Conservation (phyloP, 345 rosid species). For the Brassica incana region DNA sequence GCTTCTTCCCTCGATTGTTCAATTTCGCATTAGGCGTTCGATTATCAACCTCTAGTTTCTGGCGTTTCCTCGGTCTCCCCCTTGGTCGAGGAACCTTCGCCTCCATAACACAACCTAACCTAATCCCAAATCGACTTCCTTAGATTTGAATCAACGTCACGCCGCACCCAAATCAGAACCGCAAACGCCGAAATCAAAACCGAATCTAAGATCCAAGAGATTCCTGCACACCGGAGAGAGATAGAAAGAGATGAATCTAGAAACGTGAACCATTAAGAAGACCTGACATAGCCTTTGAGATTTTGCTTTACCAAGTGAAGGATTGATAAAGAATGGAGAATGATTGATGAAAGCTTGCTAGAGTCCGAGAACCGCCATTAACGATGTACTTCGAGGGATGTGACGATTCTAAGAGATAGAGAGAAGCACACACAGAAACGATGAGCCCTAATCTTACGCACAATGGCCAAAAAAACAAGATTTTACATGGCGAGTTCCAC, state of each 20-base stretch:
- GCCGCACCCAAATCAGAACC: too few species aligned
- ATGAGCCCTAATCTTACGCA: not conserved
- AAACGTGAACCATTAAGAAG: not conserved
- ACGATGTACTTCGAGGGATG: conserved; percentile 26
- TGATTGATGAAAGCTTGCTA: not conserved
- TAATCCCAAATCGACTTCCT: not conserved
- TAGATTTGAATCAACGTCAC: not conserved
- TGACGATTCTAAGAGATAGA: conserved; percentile 18
- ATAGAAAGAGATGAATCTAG: not conserved
- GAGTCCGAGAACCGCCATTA: conserved; percentile 38
- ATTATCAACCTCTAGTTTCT: conserved; percentile 46
- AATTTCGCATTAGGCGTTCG: not conserved
- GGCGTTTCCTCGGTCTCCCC: conserved; percentile 80
- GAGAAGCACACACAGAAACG: not conserved
- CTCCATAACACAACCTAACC: conserved; percentile 47
- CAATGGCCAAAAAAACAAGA: not conserved
- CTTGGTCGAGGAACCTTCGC: conserved; percentile 51
- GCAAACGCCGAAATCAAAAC: not conserved
- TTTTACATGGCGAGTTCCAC: not conserved
- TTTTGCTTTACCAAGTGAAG: not conserved
- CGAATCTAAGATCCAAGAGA: not conserved
- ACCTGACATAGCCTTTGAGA: conserved; percentile 5
- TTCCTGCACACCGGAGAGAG: too few species aligned
- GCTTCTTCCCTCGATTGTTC: conserved; percentile 48
- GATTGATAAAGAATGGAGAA: conserved; percentile 9